Percentiles rank a stretch among this genome's conserved stretches.
Conservation (phyloP, 2,329 filamentous ascomycete genomes). For the Madurella fahalii region DNA sequence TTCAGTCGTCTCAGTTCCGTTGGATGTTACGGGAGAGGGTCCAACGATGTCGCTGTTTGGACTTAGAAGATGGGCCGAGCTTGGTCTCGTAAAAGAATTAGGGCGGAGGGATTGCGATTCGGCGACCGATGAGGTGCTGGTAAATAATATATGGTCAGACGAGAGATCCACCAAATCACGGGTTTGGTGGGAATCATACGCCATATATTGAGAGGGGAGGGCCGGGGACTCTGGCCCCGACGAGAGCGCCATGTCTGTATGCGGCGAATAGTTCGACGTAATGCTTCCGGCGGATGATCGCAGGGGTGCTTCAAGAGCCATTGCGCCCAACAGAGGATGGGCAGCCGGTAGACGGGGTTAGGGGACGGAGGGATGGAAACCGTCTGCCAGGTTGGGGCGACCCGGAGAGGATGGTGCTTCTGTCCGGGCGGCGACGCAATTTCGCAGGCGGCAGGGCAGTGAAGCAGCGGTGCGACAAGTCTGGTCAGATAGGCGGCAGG, state of each 20-base stretch:
- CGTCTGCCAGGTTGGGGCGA: not conserved
- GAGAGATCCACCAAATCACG: not conserved
- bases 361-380: not conserved
- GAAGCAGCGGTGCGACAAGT: not conserved
- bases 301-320: conserved; percentile 61
- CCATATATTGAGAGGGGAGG: conserved; percentile 45
- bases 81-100: conserved; percentile 44
- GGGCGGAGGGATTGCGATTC: conserved; percentile 51
- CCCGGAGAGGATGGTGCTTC: not conserved
- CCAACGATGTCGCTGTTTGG: conserved; percentile 68
- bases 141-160: conserved; percentile 14
- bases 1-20: conserved; percentile 76
- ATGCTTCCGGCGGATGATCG: conserved; percentile 58
- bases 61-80: conserved; percentile 51
- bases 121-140: conserved; percentile 40
- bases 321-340: conserved; percentile 30
- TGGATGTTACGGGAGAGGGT: conserved; percentile 80
- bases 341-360: conserved; percentile 2
- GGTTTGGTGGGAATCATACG: conserved; percentile 39
- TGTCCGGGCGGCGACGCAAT: not conserved
- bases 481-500: conserved; percentile 5
- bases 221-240: conserved; percentile 48
- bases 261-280: conserved; percentile 50
- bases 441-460: not conserved
- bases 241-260: conserved; percentile 53